Evolutionary conservation across 177 flowering plant species (phyloP), one percentile per base, ranked within the genome.

Genomic region (Vitis hybrid): DNA sequence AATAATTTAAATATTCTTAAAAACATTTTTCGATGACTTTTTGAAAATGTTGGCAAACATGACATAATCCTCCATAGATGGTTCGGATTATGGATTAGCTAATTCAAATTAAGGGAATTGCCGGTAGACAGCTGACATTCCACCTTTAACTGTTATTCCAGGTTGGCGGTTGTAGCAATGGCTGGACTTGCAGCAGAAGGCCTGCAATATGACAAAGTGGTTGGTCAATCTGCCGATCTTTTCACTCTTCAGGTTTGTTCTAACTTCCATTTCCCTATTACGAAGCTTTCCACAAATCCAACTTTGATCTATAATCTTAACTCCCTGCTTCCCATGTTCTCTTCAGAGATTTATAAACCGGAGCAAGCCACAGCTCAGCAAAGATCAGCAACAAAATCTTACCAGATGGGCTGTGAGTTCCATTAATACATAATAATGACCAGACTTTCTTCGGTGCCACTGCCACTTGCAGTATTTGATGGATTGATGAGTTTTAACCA

Each of bases 101-200:
- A 26, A 2, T 26, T 39, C 1, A 39, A 39, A 39, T 39, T 13
- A 34, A 60, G 7, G 49, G 17, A 5, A 56, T 39, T 39, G 45
- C 45, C 30, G 4, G 30, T 26, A 26, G 0, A 39, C 45, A 39
- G 34, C 9, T 26, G 64, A 9, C 17, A 19, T 18, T 8, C 39
- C 56, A 51, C 51, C 12, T 66, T 19, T 18, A 50, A 50, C 57
- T 70, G 39, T 19, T 13, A 26, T 62, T 49, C 71, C 84, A 94
- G 97, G 82, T 78, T 94, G 83, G 92, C 97, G 3, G 94, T 91
- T 62, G 91, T 94, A 57, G 83, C 99, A 60, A 91, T 94, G 99
- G 99, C 97, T 61, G 99, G 99, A 82, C 83, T 94, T n/a, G 93
- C 99, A 18, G 97, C 97, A 5, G 99, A 94, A 81, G 99, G 97